Conservation (phyloP, 345 rosid genomes). For the Sonneratia caseolaris region DNA sequence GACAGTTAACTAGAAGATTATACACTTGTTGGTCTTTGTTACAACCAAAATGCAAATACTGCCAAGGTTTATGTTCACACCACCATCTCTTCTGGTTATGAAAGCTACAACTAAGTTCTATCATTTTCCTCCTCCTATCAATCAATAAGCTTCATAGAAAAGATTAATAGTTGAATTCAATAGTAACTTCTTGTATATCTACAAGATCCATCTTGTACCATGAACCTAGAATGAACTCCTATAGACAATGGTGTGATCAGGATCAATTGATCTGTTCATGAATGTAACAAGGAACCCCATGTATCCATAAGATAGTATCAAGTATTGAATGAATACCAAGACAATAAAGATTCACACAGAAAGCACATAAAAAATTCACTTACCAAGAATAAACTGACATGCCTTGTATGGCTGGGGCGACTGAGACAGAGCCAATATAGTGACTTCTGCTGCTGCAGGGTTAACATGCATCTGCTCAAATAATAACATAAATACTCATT, state of each 20-base stretch:
- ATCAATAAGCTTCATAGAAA: neutral
- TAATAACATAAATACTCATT: slow-evolving; percentile 6
- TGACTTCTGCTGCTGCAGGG: slow-evolving; percentile 78
- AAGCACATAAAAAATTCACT: neutral
- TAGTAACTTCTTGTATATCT: neutral
- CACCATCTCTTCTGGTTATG: neutral
- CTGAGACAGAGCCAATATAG: slow-evolving; percentile 66
- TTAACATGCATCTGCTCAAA: slow-evolving; percentile 61
- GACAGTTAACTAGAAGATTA: neutral
- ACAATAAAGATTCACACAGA: neutral
- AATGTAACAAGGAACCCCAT: neutral
- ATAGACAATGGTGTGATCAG: neutral
- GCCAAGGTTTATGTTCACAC: neutral
- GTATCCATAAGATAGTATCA: slow-evolving; percentile 1
- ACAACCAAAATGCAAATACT: neutral
- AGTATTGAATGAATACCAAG: neutral
- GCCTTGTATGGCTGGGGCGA: slow-evolving; percentile 80
- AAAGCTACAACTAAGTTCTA: neutral
- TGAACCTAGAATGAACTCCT: neutral
- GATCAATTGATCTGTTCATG: neutral
- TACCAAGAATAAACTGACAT: slow-evolving; percentile 85
- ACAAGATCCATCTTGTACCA: neutral
- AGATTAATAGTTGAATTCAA: neutral
- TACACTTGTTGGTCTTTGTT: neutral
- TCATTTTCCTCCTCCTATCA: neutral